Percentiles rank a stretch among this genome's conserved stretches.
Conservation (phyloP, 140 eudicot species). For the Senecio squalidus region DNA sequence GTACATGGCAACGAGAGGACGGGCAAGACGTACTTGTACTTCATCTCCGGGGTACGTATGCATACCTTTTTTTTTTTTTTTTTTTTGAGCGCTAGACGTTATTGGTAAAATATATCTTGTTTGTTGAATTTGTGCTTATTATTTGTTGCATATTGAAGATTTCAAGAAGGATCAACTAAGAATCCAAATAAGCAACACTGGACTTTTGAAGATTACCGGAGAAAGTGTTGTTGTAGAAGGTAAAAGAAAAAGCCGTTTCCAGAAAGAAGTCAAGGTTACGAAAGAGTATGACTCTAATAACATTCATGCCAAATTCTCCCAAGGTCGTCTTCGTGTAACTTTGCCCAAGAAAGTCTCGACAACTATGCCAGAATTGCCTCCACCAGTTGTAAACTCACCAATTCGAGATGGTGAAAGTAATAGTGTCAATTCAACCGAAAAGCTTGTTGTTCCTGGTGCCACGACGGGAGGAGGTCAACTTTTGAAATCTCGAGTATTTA, state of each 20-base stretch:
- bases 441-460: not conserved
- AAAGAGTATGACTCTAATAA: conserved; percentile 37
- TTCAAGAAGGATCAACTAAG: conserved; percentile 60
- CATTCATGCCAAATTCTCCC: conserved; percentile 61
- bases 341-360: conserved; percentile 38
- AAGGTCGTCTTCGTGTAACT: conserved; percentile 43
- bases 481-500: conserved; percentile 16
- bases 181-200: conserved; percentile 47
- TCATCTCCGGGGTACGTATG: conserved; percentile 54
- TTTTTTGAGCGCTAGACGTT: not conserved
- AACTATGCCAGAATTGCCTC: not conserved
- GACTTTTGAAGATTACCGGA: conserved; percentile 57
- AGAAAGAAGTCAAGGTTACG: conserved; percentile 51
- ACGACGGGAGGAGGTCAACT: conserved; percentile 1
- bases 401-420: conserved; percentile 9
- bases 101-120: not conserved
- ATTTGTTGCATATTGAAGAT: conserved; percentile 24
- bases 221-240: conserved; percentile 31
- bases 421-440: not conserved
- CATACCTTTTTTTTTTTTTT: not conserved
- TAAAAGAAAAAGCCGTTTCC: conserved; percentile 34
- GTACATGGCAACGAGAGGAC: conserved; percentile 59
- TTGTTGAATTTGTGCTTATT: not conserved
- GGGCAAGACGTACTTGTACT: conserved; percentile 41
- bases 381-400: conserved; percentile 1